Base-by-base conservation (phyloP, 345 rosid species). In the Cochlearia excelsa region DNA sequence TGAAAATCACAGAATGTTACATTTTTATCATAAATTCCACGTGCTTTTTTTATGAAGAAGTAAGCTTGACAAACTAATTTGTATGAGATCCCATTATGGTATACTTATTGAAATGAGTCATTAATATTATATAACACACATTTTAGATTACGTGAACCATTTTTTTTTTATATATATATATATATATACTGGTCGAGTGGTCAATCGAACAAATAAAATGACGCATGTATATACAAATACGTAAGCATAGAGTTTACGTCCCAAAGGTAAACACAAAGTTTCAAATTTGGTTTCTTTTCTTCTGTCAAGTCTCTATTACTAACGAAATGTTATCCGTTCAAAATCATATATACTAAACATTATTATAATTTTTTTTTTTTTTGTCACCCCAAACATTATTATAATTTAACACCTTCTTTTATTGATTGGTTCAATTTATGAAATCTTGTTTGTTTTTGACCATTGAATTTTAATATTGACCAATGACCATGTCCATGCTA, bases 391-490 rank as follows among this genome's bases (percentile, higher is more conserved):
- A 16, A 16, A 44, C 6, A 33, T 43, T 42, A 1, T 40, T 16
- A 60, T 67, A 16, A 2, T 1, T 27, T 4, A 49, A 48, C 26
- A 34, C 53, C 27, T 30, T 38, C 53, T 26, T 51, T 51, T 67
- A 28, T 67, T 59, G 72, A 59, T 67, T 67, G 66, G 66, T 51
- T 67, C 72, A 29, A 67, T 29, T 35, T 66, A 16, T 16, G 23
- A 67, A 67, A 67, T 44, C 42, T 54, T 44, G 8, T 35, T 16
- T 16, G 23, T 66, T 27, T 29, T 53, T 35, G 40, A 44, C 59
- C 47, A 51, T 51, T 60, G 72, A 67, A 44, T 28, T 59, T 23
- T 16, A 16, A 16, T 38, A 30, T 59, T 67, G 66, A 67, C 23
- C 23, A 16, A 16, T 16, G 23, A 16, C 23, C 23, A 16, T 16